Evolutionary conservation across 805 yeast species (phyloP).

Genomic region (Metschnikowia hibisci): DNA sequence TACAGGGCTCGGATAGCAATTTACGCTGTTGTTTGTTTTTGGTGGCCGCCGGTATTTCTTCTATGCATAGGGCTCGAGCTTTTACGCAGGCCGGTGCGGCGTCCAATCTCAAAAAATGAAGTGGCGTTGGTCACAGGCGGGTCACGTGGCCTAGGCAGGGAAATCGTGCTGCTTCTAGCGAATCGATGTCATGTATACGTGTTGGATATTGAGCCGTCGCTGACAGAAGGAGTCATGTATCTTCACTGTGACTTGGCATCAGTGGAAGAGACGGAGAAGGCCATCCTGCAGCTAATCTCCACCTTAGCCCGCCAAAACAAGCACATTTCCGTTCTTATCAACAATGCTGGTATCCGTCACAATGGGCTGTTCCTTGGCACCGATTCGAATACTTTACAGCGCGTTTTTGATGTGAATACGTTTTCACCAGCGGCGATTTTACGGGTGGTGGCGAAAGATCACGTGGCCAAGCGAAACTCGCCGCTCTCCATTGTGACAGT

Average conservation of each 20-base stretch:
- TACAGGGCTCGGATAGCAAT: not conserved
- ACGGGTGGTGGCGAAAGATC: conserved; percentile 20
- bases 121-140: conserved; percentile 49
- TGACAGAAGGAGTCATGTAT: conserved; percentile 18
- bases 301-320: conserved; percentile 3
- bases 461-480: conserved; percentile 10
- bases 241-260: conserved; percentile 24
- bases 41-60: not conserved
- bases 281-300: conserved; percentile 12
- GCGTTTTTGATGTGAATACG: conserved; percentile 29
- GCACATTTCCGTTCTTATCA: conserved; percentile 33
- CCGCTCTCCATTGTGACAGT: conserved; percentile 38
- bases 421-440: conserved; percentile 29
- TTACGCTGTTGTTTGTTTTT: not conserved
- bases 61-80: too few species aligned
- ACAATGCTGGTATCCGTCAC: conserved; percentile 50
- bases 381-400: conserved; percentile 19
- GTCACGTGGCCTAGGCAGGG: conserved; percentile 46
- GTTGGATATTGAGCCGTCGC: conserved; percentile 27
- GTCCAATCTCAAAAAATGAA: conserved; percentile 6
- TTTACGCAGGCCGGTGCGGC: too few species aligned
- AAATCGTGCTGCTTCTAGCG: conserved; percentile 28
- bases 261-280: conserved; percentile 13
- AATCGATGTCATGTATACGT: conserved; percentile 23
- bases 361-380: conserved; percentile 25